Evolutionary conservation across 495 filamentous ascomycete species (phyloP).

Genomic region (Penicillium egyptiacum): DNA sequence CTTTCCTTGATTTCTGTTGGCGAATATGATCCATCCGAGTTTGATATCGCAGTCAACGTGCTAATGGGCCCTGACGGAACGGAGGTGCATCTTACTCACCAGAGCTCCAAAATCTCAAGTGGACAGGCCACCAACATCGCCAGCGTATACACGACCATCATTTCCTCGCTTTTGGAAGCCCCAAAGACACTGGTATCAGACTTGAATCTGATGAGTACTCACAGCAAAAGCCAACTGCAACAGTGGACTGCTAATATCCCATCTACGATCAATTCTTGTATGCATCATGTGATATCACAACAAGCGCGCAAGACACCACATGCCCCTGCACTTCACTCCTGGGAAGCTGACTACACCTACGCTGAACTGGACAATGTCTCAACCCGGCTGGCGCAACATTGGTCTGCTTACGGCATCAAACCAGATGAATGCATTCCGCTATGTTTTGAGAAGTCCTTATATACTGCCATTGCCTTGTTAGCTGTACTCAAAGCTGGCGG

Average conservation of each 20-base stretch:
- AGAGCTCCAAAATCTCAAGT: not conserved
- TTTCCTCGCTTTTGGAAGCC: not conserved
- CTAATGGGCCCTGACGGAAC: not conserved
- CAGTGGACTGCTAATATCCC: not conserved
- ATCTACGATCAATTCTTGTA: not conserved
- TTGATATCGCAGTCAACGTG: not conserved
- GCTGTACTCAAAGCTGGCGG: slow-evolving; percentile 41
- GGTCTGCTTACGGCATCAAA: slow-evolving; percentile 22
- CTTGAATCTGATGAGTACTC: not conserved
- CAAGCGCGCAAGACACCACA: not conserved
- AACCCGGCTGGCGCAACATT: slow-evolving; percentile 29
- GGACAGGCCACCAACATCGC: not conserved
- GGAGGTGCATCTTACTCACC: not conserved
- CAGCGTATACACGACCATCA: not conserved
- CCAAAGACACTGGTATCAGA: not conserved
- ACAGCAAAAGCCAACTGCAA: not conserved
- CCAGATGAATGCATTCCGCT: slow-evolving; percentile 40
- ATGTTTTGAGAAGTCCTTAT: slow-evolving; percentile 48
- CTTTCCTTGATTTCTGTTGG: not conserved
- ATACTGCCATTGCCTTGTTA: slow-evolving; percentile 40
- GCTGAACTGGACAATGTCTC: slow-evolving; percentile 37
- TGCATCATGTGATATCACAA: not conserved
- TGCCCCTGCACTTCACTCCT: not conserved
- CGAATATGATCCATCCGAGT: not conserved
- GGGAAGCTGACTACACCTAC: slow-evolving; percentile 41